Evolutionary conservation across 805 yeast species (phyloP).

Genomic region (Ogataea glucozyma): DNA sequence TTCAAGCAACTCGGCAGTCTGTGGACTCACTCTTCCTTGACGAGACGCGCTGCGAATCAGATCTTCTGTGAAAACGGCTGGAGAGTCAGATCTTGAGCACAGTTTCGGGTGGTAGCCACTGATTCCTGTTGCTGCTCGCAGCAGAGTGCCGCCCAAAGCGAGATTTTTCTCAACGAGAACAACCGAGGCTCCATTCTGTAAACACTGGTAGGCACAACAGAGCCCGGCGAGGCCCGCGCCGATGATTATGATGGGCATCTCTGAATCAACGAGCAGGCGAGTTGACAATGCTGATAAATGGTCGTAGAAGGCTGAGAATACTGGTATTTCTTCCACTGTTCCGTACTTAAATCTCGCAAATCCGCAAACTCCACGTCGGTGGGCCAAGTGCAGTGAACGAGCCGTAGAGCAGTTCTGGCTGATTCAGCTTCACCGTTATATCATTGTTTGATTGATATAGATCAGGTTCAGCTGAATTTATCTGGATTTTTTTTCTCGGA

Average conservation of each 20-base stretch:
- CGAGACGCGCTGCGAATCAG: slow-evolving; percentile 55
- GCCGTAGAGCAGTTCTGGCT: too few relatives aligned
- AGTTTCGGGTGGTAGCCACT: slow-evolving; percentile 65
- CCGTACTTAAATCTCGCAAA: too few relatives aligned
- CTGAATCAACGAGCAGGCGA: background rate
- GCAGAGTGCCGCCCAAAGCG: slow-evolving; percentile 59
- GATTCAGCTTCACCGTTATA: too few relatives aligned
- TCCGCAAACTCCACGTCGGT: too few relatives aligned
- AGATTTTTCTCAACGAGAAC: slow-evolving; percentile 58
- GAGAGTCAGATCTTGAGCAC: slow-evolving; percentile 51
- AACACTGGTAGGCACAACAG: slow-evolving; percentile 55
- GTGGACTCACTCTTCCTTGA: background rate
- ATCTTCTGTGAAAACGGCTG: slow-evolving; percentile 60
- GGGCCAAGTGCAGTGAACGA: too few relatives aligned
- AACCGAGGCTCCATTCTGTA: slow-evolving; percentile 49
- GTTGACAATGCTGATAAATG: slow-evolving; percentile 22
- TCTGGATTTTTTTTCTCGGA: too few relatives aligned
- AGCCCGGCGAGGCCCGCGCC: slow-evolving; percentile 70
- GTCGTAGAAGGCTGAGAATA: background rate
- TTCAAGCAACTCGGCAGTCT: slow-evolving; percentile 35
- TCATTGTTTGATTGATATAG: too few relatives aligned
- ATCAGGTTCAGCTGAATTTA: too few relatives aligned
- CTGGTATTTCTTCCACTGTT: too few relatives aligned
- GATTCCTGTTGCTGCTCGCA: slow-evolving; percentile 65
- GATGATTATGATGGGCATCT: slow-evolving; percentile 52